A percentile compares a stretch with the other conserved stretches of the same genome.
Evolutionary conservation across 495 filamentous ascomycete genomes (phyloP).

Genomic region (Penicillium desertorum): DNA sequence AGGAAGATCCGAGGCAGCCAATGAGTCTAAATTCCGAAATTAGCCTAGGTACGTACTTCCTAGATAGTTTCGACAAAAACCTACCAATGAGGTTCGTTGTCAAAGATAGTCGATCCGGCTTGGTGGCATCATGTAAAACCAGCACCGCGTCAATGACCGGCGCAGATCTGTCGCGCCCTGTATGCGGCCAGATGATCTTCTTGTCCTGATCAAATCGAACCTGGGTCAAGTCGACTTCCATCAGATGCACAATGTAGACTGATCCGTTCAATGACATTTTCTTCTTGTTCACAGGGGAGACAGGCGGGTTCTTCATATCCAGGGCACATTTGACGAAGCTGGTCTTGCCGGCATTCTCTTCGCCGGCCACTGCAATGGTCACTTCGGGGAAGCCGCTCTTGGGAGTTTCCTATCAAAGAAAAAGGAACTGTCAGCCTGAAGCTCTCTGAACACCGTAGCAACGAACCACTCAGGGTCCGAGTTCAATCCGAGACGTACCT

Average conservation of each 20-base stretch:
- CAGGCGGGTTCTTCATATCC: slow-evolving; percentile 61
- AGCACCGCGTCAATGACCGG: slow-evolving; percentile 81
- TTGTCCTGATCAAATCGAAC: slow-evolving; percentile 52
- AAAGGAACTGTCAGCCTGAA: slow-evolving; percentile 19
- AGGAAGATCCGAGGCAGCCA: slow-evolving; percentile 65
- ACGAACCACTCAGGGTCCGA: neutral
- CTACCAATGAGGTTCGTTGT: slow-evolving; percentile 62
- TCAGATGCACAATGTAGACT: slow-evolving; percentile 73
- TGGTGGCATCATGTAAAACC: slow-evolving; percentile 82
- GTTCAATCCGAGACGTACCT: slow-evolving; percentile 13
- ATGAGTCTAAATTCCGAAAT: slow-evolving; percentile 54
- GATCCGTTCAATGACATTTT: slow-evolving; percentile 75
- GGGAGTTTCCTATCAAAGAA: slow-evolving; percentile 23
- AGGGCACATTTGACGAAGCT: slow-evolving; percentile 82
- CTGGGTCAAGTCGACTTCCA: slow-evolving; percentile 63
- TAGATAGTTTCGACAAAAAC: neutral
- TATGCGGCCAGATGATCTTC: slow-evolving; percentile 73
- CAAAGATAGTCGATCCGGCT: slow-evolving; percentile 64
- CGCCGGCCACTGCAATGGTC: slow-evolving; percentile 84
- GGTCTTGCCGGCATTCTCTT: slow-evolving; percentile 80
- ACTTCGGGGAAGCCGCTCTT: slow-evolving; percentile 51
- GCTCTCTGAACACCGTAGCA: neutral
- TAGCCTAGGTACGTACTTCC: neutral
- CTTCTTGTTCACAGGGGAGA: slow-evolving; percentile 59
- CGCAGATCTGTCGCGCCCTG: slow-evolving; percentile 60